phyloP scores from a whole-genome alignment of 2,329 filamentous ascomycete species.

The Bipolaris zeicola region DNA sequence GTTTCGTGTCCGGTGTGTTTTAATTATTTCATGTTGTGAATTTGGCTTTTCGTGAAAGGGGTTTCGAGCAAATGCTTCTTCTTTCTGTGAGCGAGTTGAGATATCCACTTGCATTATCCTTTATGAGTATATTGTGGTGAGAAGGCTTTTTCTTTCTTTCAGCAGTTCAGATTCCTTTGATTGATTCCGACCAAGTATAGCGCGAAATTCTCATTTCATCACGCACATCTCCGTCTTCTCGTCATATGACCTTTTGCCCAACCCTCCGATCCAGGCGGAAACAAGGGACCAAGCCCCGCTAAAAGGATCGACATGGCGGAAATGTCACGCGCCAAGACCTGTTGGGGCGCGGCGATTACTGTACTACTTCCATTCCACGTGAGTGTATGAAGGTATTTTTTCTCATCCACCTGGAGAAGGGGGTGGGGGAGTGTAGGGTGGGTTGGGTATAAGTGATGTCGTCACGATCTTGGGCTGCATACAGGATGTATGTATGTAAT shows the following conservation, averaged over 20 bases:
- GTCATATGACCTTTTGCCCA: no score
- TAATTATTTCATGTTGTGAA: background rate
- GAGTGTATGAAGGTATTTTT: no score
- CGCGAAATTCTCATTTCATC: background rate
- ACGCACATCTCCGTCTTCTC: no score
- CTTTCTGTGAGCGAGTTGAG: constrained; percentile 12
- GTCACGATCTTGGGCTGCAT: no score
- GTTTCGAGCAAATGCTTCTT: background rate
- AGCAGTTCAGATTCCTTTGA: background rate
- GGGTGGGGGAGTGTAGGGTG: no score
- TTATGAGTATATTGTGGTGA: constrained; percentile 9
- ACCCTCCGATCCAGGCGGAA: background rate
- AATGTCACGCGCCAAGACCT: constrained; percentile 12
- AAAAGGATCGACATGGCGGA: constrained; percentile 16
- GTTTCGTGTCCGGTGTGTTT: background rate
- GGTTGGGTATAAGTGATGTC: no score
- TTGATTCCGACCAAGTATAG: constrained; percentile 8
- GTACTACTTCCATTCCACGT: no score
- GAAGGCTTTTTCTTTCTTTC: constrained; percentile 1
- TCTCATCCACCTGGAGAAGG: no score
- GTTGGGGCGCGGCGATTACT: background rate
- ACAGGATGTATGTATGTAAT: no score
- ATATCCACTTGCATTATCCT: constrained; percentile 3
- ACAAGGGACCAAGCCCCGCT: background rate
- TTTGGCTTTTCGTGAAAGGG: background rate